Evolutionary conservation across 768 basidiomycete genomes (phyloP).

Genomic region (Leccinum truebloodii): DNA sequence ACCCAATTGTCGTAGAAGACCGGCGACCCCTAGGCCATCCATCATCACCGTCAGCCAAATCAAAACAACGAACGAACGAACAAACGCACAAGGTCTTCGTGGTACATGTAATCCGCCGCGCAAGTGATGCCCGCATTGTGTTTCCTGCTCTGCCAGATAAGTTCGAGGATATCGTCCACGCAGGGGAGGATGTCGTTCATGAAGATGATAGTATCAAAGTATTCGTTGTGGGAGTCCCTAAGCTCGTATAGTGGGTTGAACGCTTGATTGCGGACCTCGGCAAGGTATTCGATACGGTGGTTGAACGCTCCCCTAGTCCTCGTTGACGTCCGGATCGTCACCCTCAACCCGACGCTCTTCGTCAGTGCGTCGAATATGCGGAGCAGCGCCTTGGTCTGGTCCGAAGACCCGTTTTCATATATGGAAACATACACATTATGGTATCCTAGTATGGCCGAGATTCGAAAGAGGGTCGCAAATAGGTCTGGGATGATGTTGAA

Average conservation of each 20-base stretch:
- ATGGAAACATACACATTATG: slow-evolving; percentile 99
- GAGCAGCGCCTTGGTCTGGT: slow-evolving; percentile 96
- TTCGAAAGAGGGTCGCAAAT: slow-evolving; percentile 93
- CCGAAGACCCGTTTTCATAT: slow-evolving; percentile 98
- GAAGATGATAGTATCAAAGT: slow-evolving; percentile 96
- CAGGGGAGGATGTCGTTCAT: slow-evolving; percentile 99
- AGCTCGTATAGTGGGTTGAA: slow-evolving; percentile 95
- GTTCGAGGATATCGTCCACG: slow-evolving; percentile 94
- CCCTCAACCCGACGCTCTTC: slow-evolving; percentile 84
- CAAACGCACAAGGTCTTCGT: slow-evolving; percentile 79
- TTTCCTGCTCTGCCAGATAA: slow-evolving; percentile 90
- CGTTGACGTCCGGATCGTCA: slow-evolving; percentile 91
- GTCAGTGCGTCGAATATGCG: slow-evolving; percentile 94
- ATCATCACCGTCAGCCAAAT: slow-evolving; percentile 1
- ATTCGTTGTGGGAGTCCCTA: slow-evolving; percentile 87
- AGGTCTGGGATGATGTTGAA: slow-evolving; percentile 98
- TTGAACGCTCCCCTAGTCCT: slow-evolving; percentile 95
- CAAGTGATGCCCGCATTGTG: slow-evolving; percentile 99
- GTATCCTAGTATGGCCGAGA: slow-evolving; percentile 89
- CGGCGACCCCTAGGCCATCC: slow-evolving; percentile 57
- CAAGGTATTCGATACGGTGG: slow-evolving; percentile 99
- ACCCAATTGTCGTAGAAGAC: slow-evolving; percentile 99
- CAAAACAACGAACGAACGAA: not conserved
- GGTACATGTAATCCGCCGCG: slow-evolving; percentile 99
- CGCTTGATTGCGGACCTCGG: slow-evolving; percentile 98